These are phyloP conservation scores for Omphalotus guepiniiformis DNA, from an alignment of 768 basidiomycete genomes.

Conservation along the genomic window DNA sequence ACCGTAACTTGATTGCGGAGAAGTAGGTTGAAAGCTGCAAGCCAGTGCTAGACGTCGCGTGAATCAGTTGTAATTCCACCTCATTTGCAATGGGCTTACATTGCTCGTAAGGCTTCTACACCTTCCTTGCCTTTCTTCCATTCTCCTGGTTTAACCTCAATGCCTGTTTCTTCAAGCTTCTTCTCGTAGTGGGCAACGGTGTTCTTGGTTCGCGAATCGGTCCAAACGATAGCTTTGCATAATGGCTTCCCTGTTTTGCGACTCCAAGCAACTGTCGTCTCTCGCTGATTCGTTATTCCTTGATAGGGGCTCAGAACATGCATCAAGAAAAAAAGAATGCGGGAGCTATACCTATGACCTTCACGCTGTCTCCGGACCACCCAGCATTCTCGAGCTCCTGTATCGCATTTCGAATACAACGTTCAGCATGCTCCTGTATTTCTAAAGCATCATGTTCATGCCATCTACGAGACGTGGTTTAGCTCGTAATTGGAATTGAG, in stretches of 20 bases:
- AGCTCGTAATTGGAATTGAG: background rate
- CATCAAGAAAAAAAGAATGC: conserved; percentile 12
- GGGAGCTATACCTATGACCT: conserved; percentile 77
- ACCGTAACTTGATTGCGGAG: conserved; percentile 92
- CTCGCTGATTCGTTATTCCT: conserved; percentile 97
- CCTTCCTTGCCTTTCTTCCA: conserved; percentile 72
- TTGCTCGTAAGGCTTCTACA: conserved; percentile 54
- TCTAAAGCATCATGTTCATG: conserved; percentile 91
- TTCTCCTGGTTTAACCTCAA: conserved; percentile 62
- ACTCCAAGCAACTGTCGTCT: conserved; percentile 94
- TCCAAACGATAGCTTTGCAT: conserved; percentile 92
- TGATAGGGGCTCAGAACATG: conserved; percentile 12
- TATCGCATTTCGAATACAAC: conserved; percentile 71
- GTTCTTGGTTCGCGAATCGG: conserved; percentile 88
- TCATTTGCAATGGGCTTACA: conserved; percentile 41
- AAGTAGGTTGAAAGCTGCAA: conserved; percentile 97
- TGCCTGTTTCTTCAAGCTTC: conserved; percentile 66
- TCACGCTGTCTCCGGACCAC: conserved; percentile 77
- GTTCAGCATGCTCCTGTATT: conserved; percentile 68
- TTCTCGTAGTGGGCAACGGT: conserved; percentile 77
- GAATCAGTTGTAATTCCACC: no score
- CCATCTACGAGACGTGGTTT: conserved; percentile 54
- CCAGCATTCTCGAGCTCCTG: conserved; percentile 69
- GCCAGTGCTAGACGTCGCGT: conserved; percentile 65
- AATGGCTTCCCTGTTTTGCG: conserved; percentile 84